These are phyloP conservation scores for Mariannaea elegans DNA, from an alignment of 2,329 filamentous ascomycete genomes.

Conservation along the genomic window DNA sequence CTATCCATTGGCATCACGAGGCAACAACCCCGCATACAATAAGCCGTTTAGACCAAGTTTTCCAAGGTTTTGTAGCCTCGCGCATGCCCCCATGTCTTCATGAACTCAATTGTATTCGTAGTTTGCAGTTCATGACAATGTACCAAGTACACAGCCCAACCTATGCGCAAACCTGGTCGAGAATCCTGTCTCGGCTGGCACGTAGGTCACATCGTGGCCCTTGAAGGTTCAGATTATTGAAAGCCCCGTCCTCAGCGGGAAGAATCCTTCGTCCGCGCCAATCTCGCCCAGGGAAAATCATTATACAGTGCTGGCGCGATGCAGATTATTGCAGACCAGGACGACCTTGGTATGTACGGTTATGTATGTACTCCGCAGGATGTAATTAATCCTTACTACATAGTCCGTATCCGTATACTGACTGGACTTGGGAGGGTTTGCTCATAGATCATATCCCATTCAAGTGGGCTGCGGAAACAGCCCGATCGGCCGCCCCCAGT, in stretches of 20 bases:
- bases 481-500: conserved; percentile 35
- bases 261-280: conserved; percentile 31
- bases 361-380: neutral
- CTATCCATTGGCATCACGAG: conserved; percentile 8
- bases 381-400: no score
- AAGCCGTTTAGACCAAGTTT: conserved; percentile 5
- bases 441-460: no score
- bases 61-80: conserved; percentile 20
- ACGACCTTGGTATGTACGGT: neutral
- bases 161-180: neutral
- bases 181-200: conserved; percentile 15
- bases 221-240: conserved; percentile 14
- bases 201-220: conserved; percentile 19
- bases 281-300: conserved; percentile 30
- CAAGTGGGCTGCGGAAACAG: conserved; percentile 26
- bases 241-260: conserved; percentile 15
- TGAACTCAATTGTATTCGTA: conserved; percentile 19
- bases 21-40: conserved; percentile 14
- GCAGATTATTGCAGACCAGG: neutral
- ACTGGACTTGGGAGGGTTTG: no score
- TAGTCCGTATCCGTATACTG: no score
- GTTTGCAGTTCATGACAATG: no score
- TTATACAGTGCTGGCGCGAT: conserved; percentile 8
- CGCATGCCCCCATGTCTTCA: neutral
- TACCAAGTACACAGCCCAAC: neutral